These are phyloP conservation scores for Fusarium transvaalense DNA, from an alignment of 2,329 filamentous ascomycete species.

Conservation along the genomic window DNA sequence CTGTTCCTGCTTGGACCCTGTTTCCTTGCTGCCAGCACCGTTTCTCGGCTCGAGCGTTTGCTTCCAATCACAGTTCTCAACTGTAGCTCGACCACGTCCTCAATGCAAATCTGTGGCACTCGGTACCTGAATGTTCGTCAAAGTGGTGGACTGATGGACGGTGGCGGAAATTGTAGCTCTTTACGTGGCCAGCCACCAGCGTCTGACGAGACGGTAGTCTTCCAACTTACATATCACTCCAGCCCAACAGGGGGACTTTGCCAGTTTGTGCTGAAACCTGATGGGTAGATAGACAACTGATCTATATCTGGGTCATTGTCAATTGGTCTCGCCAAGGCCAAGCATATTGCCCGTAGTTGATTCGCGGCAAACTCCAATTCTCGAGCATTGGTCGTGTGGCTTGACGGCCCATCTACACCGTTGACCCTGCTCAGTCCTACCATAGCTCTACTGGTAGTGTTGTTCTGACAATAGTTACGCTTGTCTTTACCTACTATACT, in stretches of 20 bases:
- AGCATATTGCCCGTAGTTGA: constrained; percentile 3
- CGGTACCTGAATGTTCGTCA: constrained; percentile 40
- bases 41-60: constrained; percentile 30
- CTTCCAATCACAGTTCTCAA: constrained; percentile 30
- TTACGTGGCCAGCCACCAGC: constrained; percentile 32
- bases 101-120: constrained; percentile 35
- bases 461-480: background rate
- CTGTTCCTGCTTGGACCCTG: constrained; percentile 36
- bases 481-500: background rate
- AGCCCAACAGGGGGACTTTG: constrained; percentile 25
- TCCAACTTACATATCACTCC: constrained; percentile 21
- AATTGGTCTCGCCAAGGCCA: constrained; percentile 1
- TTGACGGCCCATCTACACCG: constrained; percentile 12
- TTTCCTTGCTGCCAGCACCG: constrained; percentile 36
- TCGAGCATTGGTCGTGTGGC: constrained; percentile 25
- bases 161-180: constrained; percentile 35
- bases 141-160: constrained; percentile 31
- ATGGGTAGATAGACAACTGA: constrained; percentile 15
- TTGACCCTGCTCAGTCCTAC: constrained; percentile 6
- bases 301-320: constrained; percentile 9
- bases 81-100: constrained; percentile 17
- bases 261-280: constrained; percentile 12
- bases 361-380: constrained; percentile 3
- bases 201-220: constrained; percentile 17
- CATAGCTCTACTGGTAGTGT: constrained; percentile 2